Evolutionary conservation across 1,139 yeast species (phyloP), one percentile per base, ranked within the genome.

Genomic region (Diutina rugosa): DNA sequence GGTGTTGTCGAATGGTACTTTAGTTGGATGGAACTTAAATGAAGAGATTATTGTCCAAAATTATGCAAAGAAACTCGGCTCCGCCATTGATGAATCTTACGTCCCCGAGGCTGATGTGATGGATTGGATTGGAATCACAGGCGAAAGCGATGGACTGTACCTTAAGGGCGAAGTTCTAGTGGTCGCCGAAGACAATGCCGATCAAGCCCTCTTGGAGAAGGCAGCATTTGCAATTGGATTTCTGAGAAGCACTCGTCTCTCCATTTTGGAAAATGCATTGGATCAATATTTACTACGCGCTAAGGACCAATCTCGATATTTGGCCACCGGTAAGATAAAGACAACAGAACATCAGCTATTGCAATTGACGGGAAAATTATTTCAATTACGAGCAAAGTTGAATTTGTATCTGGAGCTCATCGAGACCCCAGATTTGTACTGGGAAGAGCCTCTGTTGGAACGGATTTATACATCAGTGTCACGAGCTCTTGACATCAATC

Each of bases 211-310:
- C 54, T 70, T 87, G 47, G 96, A 90, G 64, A 89, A 86, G 71
- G 89, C 93, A 2, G 96, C 97, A 0, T 90, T 90, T 68, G 87
- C 96, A 1, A 83, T 89, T 56, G 97, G 97, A 0, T 71, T 90
- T 47, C 87, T 97, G 0, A 72, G 97, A 61, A 87, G 95, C 2
- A 90, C 97, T 0, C 80, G 95, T 63, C 73, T 90, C 55, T 90
- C 96, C 0, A 83, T 90, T 1, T 69, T 90, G 53, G 97, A 90
- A 67, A 75, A 79, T 51, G 77, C 85, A 4, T 72, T 90, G 55
- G 97, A 90, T 60, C 72, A 18, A 3, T 49, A 18, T 18, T 30
- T 49, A 8, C 18, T 8, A 12, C 30, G 21, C 12, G 18, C 53
- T 6, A 49, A 49, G 10, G 30, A 47, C n/a, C 35, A 30, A 10